Conservation (phyloP, 768 basidiomycete genomes). For the Hygrophorus russula region DNA sequence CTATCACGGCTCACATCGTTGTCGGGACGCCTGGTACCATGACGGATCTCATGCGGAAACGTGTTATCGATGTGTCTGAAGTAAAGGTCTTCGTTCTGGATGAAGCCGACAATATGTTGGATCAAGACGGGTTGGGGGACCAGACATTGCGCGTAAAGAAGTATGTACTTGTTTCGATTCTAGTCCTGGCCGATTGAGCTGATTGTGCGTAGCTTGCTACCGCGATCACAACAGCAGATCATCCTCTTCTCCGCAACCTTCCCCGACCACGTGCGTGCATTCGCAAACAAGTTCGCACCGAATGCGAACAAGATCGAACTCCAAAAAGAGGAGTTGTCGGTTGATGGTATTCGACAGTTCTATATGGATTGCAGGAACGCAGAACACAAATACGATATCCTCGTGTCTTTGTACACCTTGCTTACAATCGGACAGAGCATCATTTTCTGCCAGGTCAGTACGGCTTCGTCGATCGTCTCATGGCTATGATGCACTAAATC, state of each 20-base stretch:
- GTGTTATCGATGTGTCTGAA: slow-evolving; percentile 65
- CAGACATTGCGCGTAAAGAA: slow-evolving; percentile 92
- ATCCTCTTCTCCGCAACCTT: slow-evolving; percentile 98
- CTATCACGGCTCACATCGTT: slow-evolving; percentile 79
- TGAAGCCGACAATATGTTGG: slow-evolving; percentile 99
- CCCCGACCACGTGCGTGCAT: slow-evolving; percentile 85
- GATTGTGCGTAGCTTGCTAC: slow-evolving; percentile 37
- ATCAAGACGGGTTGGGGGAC: slow-evolving; percentile 87
- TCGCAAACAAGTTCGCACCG: slow-evolving; percentile 89
- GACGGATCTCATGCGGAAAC: slow-evolving; percentile 71
- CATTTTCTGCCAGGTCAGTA: slow-evolving; percentile 86
- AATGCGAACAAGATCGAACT: slow-evolving; percentile 94
- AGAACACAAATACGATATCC: slow-evolving; percentile 90
- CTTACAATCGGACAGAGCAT: slow-evolving; percentile 97
- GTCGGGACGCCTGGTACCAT: slow-evolving; percentile 97
- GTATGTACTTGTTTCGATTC: slow-evolving; percentile 25
- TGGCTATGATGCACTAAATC: background rate
- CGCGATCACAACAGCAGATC: slow-evolving; percentile 57
- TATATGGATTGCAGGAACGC: slow-evolving; percentile 94
- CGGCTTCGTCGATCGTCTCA: background rate
- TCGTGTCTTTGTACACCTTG: slow-evolving; percentile 81
- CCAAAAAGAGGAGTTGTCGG: slow-evolving; percentile 85
- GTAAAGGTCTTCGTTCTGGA: slow-evolving; percentile 94
- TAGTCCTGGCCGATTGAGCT: slow-evolving; percentile 1
- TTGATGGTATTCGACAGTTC: slow-evolving; percentile 92